These are phyloP conservation scores for Fusarium hostae DNA, from an alignment of 2,329 filamentous ascomycete genomes.

Conservation along the genomic window DNA sequence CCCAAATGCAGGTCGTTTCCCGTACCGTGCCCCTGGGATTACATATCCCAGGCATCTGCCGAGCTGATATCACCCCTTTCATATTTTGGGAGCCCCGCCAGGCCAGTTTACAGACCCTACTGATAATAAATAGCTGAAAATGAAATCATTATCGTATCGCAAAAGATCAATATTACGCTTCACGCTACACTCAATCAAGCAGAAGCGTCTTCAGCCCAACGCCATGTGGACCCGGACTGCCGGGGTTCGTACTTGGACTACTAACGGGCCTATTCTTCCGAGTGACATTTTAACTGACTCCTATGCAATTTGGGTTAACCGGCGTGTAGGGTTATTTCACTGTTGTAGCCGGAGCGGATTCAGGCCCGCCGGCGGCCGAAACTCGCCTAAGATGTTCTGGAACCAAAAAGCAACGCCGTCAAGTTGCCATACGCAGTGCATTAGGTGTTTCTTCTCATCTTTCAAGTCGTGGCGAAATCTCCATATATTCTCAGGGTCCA, in stretches of 20 bases:
- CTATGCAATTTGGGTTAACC: not conserved
- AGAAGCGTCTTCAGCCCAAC: not conserved
- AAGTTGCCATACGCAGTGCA: fast-evolving
- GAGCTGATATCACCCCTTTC: not conserved
- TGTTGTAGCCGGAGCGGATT: not conserved
- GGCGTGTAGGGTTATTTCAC: not conserved
- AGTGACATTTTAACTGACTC: not conserved
- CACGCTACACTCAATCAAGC: not conserved
- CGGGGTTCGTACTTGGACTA: not conserved
- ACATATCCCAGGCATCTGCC: not conserved
- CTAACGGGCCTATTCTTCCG: not conserved
- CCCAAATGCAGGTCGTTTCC: not conserved
- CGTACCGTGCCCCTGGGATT: not conserved
- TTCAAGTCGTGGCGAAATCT: not conserved
- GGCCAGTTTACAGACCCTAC: not conserved
- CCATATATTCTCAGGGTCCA: too few species aligned
- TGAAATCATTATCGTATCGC: not conserved
- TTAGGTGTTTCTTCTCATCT: fast-evolving
- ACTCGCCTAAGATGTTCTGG: not conserved
- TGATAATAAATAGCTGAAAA: not conserved
- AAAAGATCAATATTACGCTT: not conserved
- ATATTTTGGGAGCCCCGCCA: not conserved
- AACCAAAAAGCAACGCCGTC: not conserved
- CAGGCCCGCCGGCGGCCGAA: not conserved
- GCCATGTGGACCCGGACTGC: not conserved